Percentiles rank a stretch among this genome's conserved stretches.
Conservation (phyloP, 306 rosid genomes). For the Acmispon strigosus region DNA sequence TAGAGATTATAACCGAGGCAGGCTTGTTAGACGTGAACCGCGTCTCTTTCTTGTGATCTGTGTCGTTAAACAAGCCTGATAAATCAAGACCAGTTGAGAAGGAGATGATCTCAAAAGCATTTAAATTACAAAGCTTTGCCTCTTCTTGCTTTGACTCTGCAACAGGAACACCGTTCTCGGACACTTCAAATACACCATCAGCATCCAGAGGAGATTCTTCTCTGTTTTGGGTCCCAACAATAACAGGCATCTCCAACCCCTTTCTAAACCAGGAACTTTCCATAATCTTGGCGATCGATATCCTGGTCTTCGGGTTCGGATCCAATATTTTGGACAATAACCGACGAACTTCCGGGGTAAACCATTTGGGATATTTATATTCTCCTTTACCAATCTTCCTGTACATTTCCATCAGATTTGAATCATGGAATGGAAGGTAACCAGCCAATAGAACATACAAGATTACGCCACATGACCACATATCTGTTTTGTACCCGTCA, state of each 20-base stretch:
- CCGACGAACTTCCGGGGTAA: conserved; percentile 61
- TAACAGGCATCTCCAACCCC: conserved; percentile 42
- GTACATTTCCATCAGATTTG: conserved; percentile 91
- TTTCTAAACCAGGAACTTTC: conserved; percentile 62
- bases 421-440: conserved; percentile 81
- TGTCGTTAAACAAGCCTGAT: conserved; percentile 78
- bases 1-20: conserved; percentile 54
- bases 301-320: conserved; percentile 71
- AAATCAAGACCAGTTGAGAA: conserved; percentile 84
- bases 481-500: conserved; percentile 87
- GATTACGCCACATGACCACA: conserved; percentile 98
- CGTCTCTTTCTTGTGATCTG: conserved; percentile 50
- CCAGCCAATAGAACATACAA: conserved; percentile 88
- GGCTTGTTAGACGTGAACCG: conserved; percentile 66
- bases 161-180: conserved; percentile 29
- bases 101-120: conserved; percentile 93
- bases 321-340: conserved; percentile 70
- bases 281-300: conserved; percentile 68
- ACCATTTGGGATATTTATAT: conserved; percentile 85
- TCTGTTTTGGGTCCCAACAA: conserved; percentile 11
- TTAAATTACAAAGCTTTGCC: conserved; percentile 51
- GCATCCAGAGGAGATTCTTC: conserved; percentile 36
- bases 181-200: conserved; percentile 40
- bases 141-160: conserved; percentile 43
- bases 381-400: conserved; percentile 74